A percentile compares a stretch with the other conserved stretches of the same genome.
phyloP scores from a whole-genome alignment of 2,329 filamentous ascomycete genomes.

The Fusarium udum region DNA sequence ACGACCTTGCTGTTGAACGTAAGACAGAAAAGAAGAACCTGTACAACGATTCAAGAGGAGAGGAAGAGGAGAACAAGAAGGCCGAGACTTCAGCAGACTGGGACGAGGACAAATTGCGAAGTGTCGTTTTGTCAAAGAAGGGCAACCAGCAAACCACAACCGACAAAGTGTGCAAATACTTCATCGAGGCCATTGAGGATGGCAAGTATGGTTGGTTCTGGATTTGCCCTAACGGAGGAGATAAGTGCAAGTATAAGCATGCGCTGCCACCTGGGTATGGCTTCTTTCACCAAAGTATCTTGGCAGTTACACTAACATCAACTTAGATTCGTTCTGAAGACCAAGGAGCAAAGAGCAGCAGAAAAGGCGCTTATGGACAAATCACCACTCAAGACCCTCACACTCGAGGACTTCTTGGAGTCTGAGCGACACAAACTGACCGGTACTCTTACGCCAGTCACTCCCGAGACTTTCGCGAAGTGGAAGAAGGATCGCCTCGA shows the following conservation, averaged over 20 bases:
- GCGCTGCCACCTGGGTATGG: conserved; percentile 91
- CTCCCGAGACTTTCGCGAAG: conserved; percentile 88
- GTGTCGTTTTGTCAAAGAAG: conserved; percentile 94
- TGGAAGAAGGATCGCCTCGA: conserved; percentile 96
- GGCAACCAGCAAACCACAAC: conserved; percentile 95
- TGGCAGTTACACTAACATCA: conserved; percentile 36
- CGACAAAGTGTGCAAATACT: conserved; percentile 99
- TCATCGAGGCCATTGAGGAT: conserved; percentile 96
- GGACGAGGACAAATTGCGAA: conserved; percentile 95
- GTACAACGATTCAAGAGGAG: conserved; percentile 83
- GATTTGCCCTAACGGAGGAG: conserved; percentile 93
- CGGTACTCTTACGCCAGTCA: conserved; percentile 92
- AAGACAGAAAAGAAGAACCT: conserved; percentile 93
- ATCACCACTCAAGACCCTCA: conserved; percentile 91
- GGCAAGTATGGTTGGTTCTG: conserved; percentile 99
- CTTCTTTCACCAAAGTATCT: background rate
- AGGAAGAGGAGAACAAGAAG: conserved; percentile 80
- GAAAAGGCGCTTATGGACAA: conserved; percentile 98
- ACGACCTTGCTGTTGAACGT: conserved; percentile 87
- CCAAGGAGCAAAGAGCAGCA: conserved; percentile 92
- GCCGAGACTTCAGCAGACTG: conserved; percentile 93
- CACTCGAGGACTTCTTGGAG: conserved; percentile 96
- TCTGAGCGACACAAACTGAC: conserved; percentile 95
- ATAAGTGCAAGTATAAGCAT: conserved; percentile 99
- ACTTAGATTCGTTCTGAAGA: conserved; percentile 90